These are phyloP conservation scores for Dictyostelium intermedium DNA, from an alignment of 78 protist genomes.

Conservation along the genomic window DNA sequence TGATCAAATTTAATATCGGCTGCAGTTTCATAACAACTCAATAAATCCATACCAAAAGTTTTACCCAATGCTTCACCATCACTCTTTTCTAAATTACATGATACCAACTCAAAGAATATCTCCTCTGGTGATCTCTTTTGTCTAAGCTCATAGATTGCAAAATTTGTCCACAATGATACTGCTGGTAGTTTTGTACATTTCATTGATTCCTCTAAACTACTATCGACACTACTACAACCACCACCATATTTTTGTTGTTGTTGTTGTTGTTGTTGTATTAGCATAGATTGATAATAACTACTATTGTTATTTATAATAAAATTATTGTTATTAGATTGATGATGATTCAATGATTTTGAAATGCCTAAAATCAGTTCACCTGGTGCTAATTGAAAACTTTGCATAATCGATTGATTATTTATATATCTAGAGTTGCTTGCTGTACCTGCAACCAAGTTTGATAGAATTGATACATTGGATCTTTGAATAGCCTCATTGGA, in stretches of 20 bases:
- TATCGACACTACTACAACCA: neutral
- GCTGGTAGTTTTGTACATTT: conserved; percentile 21
- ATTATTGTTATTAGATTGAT: neutral
- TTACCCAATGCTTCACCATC: conserved; percentile 86
- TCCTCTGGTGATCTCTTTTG: conserved; percentile 81
- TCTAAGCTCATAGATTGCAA: conserved; percentile 69
- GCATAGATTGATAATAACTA: neutral
- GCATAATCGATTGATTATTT: conserved; percentile 77
- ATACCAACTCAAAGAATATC: conserved; percentile 65
- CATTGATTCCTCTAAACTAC: neutral
- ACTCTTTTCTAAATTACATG: conserved; percentile 68
- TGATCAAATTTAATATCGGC: conserved; percentile 75
- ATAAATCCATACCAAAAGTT: conserved; percentile 78
- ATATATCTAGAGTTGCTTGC: conserved; percentile 59
- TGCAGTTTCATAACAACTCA: conserved; percentile 78
- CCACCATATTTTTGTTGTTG: neutral
- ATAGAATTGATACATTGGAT: conserved; percentile 23
- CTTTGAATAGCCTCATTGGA: neutral
- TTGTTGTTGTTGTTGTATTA: neutral
- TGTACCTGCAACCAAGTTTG: conserved; percentile 72
- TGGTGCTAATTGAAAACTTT: conserved; percentile 44
- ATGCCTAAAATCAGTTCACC: conserved; percentile 52
- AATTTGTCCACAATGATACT: conserved; percentile 64
- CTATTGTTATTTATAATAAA: neutral
- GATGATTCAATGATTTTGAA: conserved; percentile 32